These are phyloP conservation scores for Coleophoma eucalyptorum DNA, from an alignment of 2,329 filamentous ascomycete genomes.

Conservation along the genomic window DNA sequence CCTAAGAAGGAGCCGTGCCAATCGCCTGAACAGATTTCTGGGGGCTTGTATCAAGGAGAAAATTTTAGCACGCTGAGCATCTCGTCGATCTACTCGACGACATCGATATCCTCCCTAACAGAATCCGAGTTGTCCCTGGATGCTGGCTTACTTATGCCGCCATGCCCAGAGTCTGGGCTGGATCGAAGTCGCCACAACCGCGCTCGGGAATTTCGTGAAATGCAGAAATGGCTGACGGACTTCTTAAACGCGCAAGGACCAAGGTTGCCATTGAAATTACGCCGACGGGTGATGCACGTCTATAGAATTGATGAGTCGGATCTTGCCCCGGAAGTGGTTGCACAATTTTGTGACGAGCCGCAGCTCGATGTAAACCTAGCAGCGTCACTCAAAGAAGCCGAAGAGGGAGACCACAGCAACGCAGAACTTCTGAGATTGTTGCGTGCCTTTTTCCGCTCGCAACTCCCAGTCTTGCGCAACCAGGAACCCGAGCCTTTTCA, in stretches of 20 bases:
- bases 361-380: neutral
- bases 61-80: neutral
- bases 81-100: neutral
- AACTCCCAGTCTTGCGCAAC: neutral
- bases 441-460: neutral
- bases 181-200: conserved; percentile 5
- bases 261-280: conserved; percentile 14
- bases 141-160: conserved; percentile 16
- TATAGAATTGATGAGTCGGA: conserved; percentile 19
- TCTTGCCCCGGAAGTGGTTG: conserved; percentile 10
- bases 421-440: neutral
- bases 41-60: neutral
- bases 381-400: neutral
- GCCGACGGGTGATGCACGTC: conserved; percentile 16
- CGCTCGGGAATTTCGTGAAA: conserved; percentile 15
- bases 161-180: conserved; percentile 6
- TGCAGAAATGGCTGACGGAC: conserved; percentile 17
- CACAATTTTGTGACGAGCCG: conserved; percentile 6
- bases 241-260: conserved; percentile 19
- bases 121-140: conserved; percentile 2
- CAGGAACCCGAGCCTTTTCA: neutral
- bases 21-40: neutral
- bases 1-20: neutral
- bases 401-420: neutral
- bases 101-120: neutral